These are phyloP conservation scores for Syzygium malaccense DNA, from an alignment of 441 rosid species.

Conservation along the genomic window DNA sequence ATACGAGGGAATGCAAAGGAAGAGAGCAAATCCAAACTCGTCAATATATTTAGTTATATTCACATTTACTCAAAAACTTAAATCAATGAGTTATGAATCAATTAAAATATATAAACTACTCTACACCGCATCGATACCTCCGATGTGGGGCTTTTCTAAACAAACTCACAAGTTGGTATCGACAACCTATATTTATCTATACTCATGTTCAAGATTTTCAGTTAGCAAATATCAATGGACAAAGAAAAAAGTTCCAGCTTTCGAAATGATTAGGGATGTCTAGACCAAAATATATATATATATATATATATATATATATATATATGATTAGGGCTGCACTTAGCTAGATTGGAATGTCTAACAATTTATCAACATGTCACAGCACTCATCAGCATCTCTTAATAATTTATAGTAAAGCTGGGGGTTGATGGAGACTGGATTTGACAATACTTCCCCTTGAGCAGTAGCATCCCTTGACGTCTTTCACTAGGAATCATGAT, in stretches of 20 bases:
- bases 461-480: not conserved
- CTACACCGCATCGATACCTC: rapidly evolving
- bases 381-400: not conserved
- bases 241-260: not conserved
- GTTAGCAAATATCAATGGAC: not conserved
- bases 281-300: too few species aligned
- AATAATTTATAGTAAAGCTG: not conserved
- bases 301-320: too few species aligned
- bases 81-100: rapidly evolving
- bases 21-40: rapidly evolving
- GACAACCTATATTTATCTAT: not conserved
- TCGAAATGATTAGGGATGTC: not conserved
- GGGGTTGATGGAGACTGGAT: not conserved
- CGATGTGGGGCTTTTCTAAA: rapidly evolving
- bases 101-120: too few species aligned
- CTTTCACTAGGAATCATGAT: not conserved
- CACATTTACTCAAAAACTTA: rapidly evolving
- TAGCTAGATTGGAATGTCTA: not conserved
- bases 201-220: too few species aligned
- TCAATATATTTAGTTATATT: rapidly evolving
- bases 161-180: too few species aligned
- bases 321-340: not conserved
- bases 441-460: not conserved
- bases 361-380: not conserved
- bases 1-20: rapidly evolving